Percentiles rank a stretch among this genome's conserved stretches.
These are phyloP conservation scores for Candida orba DNA, from an alignment of 805 yeast genomes.

Conservation along the genomic window DNA sequence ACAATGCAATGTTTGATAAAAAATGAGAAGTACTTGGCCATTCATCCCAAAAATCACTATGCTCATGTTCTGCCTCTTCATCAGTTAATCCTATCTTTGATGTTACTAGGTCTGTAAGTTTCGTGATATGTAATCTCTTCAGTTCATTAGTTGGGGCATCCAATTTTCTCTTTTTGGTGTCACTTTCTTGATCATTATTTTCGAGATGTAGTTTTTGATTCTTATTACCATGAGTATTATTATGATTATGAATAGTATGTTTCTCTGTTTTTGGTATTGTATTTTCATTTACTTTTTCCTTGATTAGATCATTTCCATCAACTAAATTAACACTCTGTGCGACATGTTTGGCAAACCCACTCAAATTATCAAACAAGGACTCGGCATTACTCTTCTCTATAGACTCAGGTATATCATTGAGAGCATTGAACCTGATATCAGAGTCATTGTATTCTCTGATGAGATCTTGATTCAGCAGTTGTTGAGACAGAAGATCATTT, in stretches of 20 bases:
- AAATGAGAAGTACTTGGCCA: conserved; percentile 15
- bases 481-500: not conserved
- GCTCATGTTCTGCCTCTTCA: conserved; percentile 21
- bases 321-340: not conserved
- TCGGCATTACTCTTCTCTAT: too few relatives aligned
- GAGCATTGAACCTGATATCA: not conserved
- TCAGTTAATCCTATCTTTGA: conserved; percentile 19
- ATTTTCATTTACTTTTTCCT: not conserved
- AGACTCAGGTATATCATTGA: not conserved
- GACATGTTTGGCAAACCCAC: not conserved
- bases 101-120: conserved; percentile 7
- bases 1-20: conserved; percentile 16
- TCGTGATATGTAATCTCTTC: conserved; percentile 8
- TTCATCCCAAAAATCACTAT: conserved; percentile 21
- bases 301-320: not conserved
- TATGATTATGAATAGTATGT: too few relatives aligned
- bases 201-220: not conserved
- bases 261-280: not conserved
- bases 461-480: not conserved
- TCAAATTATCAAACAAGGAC: not conserved
- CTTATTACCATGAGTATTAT: not conserved
- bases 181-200: not conserved
- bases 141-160: conserved; percentile 11
- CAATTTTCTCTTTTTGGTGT: conserved; percentile 14
- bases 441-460: not conserved